A percentile compares a stretch with the other conserved stretches of the same genome.
phyloP scores from a whole-genome alignment of 768 basidiomycete species.

The Termitomyces sp. region DNA sequence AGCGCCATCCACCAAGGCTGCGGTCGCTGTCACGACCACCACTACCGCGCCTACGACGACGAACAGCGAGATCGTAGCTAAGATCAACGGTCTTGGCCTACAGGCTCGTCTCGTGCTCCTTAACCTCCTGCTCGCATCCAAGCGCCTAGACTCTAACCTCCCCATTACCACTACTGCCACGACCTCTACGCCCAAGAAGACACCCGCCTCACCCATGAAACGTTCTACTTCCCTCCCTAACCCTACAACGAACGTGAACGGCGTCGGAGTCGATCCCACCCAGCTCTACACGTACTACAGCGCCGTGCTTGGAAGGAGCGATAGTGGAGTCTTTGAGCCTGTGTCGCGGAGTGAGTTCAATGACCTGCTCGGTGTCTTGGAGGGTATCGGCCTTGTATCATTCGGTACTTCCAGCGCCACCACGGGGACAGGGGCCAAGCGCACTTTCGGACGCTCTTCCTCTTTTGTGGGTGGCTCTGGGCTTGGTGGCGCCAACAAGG shows the following conservation, averaged over 20 bases:
- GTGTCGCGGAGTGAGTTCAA: constrained; percentile 77
- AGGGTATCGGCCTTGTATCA: constrained; percentile 60
- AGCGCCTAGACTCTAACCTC: constrained; percentile 59
- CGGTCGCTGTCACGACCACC: constrained; percentile 21
- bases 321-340: constrained; percentile 53
- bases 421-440: constrained; percentile 35
- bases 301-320: constrained; percentile 54
- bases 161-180: constrained; percentile 40
- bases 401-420: constrained; percentile 14
- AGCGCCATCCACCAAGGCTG: constrained; percentile 21
- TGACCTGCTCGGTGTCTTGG: constrained; percentile 69
- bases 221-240: constrained; percentile 40
- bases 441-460: constrained; percentile 52
- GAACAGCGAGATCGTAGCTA: constrained; percentile 63
- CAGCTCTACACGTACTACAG: constrained; percentile 67
- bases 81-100: constrained; percentile 67
- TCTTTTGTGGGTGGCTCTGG: constrained; percentile 50
- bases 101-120: constrained; percentile 74
- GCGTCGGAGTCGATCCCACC: constrained; percentile 51
- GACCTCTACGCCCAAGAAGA: constrained; percentile 35
- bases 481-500: constrained; percentile 35
- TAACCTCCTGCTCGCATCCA: constrained; percentile 59
- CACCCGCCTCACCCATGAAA: constrained; percentile 47
- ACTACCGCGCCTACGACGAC: constrained; percentile 21
- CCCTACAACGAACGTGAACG: constrained; percentile 20